Conservation (phyloP, 2,329 filamentous ascomycete genomes). For the Stagonosporopsis chrysanthemi region DNA sequence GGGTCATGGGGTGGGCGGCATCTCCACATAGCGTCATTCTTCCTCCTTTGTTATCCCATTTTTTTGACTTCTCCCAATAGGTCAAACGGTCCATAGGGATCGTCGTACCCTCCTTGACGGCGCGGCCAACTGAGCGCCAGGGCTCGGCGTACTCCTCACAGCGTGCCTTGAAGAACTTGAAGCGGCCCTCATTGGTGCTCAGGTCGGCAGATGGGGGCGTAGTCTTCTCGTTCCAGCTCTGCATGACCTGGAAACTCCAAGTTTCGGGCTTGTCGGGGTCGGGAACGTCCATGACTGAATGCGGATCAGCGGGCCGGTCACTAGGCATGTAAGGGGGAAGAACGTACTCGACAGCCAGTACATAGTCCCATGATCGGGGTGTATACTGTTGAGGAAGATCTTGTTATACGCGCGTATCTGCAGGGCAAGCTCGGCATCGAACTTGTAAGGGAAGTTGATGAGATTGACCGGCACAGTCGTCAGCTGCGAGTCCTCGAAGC, state of each 20-base stretch:
- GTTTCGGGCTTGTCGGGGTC: conserved; percentile 35
- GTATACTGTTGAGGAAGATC: conserved; percentile 33
- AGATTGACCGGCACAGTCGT: conserved; percentile 30
- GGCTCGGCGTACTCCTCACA: conserved; percentile 40
- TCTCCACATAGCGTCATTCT: conserved; percentile 47
- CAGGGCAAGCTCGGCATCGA: conserved; percentile 23
- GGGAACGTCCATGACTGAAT: conserved; percentile 41
- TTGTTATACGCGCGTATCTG: conserved; percentile 26
- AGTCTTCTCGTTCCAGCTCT: conserved; percentile 31
- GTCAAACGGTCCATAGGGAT: conserved; percentile 41
- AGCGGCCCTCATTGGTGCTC: conserved; percentile 24
- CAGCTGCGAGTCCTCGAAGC: conserved; percentile 25
- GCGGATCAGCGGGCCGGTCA: conserved; percentile 11
- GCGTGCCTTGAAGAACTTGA: conserved; percentile 33
- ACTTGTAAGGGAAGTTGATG: conserved; percentile 33
- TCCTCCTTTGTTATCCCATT: conserved; percentile 44
- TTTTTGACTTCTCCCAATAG: conserved; percentile 39
- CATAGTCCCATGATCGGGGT: conserved; percentile 33
- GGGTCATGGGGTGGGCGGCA: conserved; percentile 51
- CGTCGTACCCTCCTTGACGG: conserved; percentile 29
- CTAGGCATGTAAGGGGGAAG: conserved; percentile 6
- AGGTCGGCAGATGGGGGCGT: conserved; percentile 24
- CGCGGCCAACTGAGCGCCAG: conserved; percentile 37
- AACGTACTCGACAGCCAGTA: conserved; percentile 36
- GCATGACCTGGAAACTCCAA: conserved; percentile 44